Evolutionary conservation across 225 moss, liverwort and hornwort genomes (phyloP).

Genomic region (Bryoerythrophyllum caledonicum): DNA sequence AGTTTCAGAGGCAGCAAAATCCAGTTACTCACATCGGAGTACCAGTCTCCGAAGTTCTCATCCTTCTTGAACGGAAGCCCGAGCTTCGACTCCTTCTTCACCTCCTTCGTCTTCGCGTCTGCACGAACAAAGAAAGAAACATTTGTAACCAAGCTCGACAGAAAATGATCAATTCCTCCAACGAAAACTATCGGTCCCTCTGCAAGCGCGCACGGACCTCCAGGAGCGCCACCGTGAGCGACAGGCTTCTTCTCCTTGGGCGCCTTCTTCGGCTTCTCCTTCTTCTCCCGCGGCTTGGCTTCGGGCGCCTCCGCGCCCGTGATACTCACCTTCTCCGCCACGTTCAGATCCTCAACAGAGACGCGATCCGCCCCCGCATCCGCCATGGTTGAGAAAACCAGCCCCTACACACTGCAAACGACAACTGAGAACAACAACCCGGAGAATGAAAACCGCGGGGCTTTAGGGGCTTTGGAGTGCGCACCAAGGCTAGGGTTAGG

Average conservation of each 20-base stretch:
- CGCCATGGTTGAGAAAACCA: conserved; percentile 22
- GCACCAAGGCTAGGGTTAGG: conserved; percentile 16
- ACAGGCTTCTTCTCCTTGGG: conserved; percentile 61
- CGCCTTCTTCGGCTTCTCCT: conserved; percentile 57
- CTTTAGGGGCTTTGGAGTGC: conserved; percentile 14
- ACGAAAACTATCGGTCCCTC: neutral
- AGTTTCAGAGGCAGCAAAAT: too few species aligned
- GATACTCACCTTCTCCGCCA: conserved; percentile 49
- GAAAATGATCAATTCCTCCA: too few species aligned
- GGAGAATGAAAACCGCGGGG: neutral
- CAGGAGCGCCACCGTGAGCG: conserved; percentile 36
- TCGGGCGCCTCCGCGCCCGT: conserved; percentile 43
- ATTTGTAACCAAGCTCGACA: too few species aligned
- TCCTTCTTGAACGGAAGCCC: conserved; percentile 79
- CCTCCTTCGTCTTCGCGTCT: conserved; percentile 50
- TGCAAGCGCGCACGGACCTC: conserved; percentile 26
- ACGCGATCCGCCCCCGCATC: conserved; percentile 34
- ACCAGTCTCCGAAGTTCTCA: conserved; percentile 92
- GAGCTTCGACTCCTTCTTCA: conserved; percentile 77
- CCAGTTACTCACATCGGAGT: conserved; percentile 69
- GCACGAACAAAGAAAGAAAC: neutral
- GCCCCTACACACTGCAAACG: neutral
- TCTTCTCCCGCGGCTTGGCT: conserved; percentile 48
- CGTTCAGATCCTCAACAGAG: conserved; percentile 39
- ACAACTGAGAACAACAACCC: neutral